A percentile compares a stretch with the other conserved stretches of the same genome.
Evolutionary conservation across 78 protist species (phyloP).

Genomic region (Dictyostelium citrinum): DNA sequence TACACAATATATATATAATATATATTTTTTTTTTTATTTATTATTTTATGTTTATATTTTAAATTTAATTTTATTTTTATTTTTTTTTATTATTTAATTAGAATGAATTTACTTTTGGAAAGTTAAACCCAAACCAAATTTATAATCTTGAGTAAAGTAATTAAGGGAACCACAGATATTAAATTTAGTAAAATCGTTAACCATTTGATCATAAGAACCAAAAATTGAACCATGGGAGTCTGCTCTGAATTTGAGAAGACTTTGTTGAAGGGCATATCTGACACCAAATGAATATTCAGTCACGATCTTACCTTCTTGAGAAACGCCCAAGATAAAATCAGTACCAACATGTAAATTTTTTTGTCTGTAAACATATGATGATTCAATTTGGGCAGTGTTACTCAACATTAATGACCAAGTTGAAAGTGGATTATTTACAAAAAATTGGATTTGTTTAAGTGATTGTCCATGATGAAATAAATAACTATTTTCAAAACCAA

Average conservation of each 20-base stretch:
- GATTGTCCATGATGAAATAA: not conserved
- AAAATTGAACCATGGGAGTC: not conserved
- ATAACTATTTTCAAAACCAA: slow-evolving; percentile 17
- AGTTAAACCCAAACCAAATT: slow-evolving; percentile 1
- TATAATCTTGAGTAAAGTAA: slow-evolving; percentile 8
- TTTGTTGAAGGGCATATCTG: not conserved
- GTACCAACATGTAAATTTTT: not conserved
- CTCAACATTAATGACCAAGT: not conserved
- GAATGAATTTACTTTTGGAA: not conserved
- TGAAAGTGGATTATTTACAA: not conserved
- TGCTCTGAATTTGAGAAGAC: not conserved
- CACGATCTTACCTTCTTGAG: not conserved
- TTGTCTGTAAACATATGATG: not conserved
- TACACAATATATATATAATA: no score
- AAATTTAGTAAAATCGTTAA: not conserved
- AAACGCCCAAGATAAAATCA: not conserved
- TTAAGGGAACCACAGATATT: not conserved
- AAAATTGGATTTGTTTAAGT: not conserved
- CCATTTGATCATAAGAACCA: not conserved
- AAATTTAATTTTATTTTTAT: not conserved
- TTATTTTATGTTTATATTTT: no score
- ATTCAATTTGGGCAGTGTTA: not conserved
- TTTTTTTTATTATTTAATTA: not conserved
- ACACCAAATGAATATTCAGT: not conserved
- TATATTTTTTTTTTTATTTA: no score